Conservation (phyloP, 116 monocot species). For the Cymodocea nodosa region DNA sequence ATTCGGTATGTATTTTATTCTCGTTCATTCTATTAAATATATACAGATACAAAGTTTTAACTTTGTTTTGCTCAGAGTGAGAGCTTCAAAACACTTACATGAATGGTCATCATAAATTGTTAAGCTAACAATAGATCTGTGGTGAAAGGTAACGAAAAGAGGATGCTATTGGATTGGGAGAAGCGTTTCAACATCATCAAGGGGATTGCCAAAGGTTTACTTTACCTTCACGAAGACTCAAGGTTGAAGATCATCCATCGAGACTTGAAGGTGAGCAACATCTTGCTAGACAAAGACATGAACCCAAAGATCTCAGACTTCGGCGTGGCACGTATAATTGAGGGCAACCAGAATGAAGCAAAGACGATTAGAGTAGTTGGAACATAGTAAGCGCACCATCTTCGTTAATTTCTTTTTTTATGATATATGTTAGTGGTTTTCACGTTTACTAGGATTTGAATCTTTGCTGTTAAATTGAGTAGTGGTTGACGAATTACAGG, state of each 20-base stretch:
- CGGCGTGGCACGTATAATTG: slow-evolving; percentile 15
- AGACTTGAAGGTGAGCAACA: slow-evolving; percentile 11
- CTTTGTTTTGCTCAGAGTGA: too few relatives aligned
- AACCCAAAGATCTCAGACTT: slow-evolving; percentile 18
- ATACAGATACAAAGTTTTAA: too few relatives aligned
- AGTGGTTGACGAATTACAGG: too few relatives aligned
- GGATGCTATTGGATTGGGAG: slow-evolving; percentile 10
- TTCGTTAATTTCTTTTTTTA: too few relatives aligned
- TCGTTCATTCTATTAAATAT: too few relatives aligned
- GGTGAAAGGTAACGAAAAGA: background rate
- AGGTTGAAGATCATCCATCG: slow-evolving; percentile 12
- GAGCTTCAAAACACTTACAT: too few relatives aligned
- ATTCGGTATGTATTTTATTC: slow-evolving; percentile 9
- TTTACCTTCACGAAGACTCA: slow-evolving; percentile 16
- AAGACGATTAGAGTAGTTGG: slow-evolving; percentile 12
- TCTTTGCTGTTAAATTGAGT: too few relatives aligned
- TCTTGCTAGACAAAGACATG: slow-evolving; percentile 10
- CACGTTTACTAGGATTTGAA: too few relatives aligned
- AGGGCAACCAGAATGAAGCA: slow-evolving; percentile 11
- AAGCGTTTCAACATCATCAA: slow-evolving; percentile 14
- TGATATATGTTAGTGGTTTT: too few relatives aligned
- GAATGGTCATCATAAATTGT: too few relatives aligned
- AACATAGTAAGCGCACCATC: slow-evolving; percentile 8
- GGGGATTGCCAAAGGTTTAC: slow-evolving; percentile 13
- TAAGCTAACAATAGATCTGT: background rate